phyloP scores from a whole-genome alignment of 805 yeast species.

The Cyberlindnera lachancei region DNA sequence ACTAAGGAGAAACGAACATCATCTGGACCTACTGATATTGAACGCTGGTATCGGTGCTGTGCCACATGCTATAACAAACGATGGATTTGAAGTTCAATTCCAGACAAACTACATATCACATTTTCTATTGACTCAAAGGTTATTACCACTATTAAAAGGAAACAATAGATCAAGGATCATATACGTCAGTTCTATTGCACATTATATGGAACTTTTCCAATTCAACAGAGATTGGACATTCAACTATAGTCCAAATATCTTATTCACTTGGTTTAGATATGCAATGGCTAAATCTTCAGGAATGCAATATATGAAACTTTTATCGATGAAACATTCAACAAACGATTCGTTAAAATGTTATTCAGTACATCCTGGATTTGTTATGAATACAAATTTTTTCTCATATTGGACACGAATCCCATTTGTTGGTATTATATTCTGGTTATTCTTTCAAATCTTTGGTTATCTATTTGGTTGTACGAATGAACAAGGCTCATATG shows the following conservation, averaged over 20 bases:
- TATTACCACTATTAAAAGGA: conserved; percentile 42
- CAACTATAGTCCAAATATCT: conserved; percentile 52
- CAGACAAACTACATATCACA: conserved; percentile 77
- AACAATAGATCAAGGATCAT: conserved; percentile 24
- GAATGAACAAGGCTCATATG: conserved; percentile 61
- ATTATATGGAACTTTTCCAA: conserved; percentile 34
- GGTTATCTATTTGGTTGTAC: conserved; percentile 65
- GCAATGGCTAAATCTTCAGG: conserved; percentile 73
- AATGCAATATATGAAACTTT: conserved; percentile 60
- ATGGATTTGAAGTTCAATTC: conserved; percentile 70
- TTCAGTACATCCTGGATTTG: conserved; percentile 79
- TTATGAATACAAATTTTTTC: conserved; percentile 73
- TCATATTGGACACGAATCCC: conserved; percentile 75
- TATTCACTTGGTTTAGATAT: conserved; percentile 74
- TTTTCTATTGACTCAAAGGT: conserved; percentile 55
- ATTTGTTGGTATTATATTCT: conserved; percentile 64
- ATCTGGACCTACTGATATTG: conserved; percentile 56
- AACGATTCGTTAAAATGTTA: conserved; percentile 51
- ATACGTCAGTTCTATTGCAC: conserved; percentile 63
- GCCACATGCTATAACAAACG: conserved; percentile 58
- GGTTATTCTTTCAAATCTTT: conserved; percentile 64
- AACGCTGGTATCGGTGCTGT: conserved; percentile 79
- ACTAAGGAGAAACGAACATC: conserved; percentile 38
- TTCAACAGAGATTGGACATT: conserved; percentile 35
- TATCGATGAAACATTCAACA: conserved; percentile 55